A percentile compares a stretch with the other conserved stretches of the same genome.
Evolutionary conservation across 139 green algal genomes (phyloP).

Genomic region (Deuterostichococcus epilithicus): DNA sequence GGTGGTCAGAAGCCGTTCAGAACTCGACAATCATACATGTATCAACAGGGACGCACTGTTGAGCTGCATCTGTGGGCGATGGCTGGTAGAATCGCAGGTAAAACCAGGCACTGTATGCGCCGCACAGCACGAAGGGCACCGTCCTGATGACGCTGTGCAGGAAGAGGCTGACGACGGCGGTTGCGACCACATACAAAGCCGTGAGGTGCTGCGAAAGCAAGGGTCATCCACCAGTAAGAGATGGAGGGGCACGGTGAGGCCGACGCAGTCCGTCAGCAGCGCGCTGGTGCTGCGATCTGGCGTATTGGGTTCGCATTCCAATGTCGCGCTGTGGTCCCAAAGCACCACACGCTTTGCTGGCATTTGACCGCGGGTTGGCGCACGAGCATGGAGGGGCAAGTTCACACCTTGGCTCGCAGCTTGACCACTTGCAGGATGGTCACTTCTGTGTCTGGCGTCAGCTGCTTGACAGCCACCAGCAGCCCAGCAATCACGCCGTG

Average conservation of each 20-base stretch:
- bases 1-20: too few species aligned
- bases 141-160: slow-evolving; percentile 15
- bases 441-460: slow-evolving; percentile 85
- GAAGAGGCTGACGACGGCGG: slow-evolving; percentile 14
- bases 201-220: slow-evolving; percentile 75
- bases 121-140: slow-evolving; percentile 74
- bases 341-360: too few species aligned
- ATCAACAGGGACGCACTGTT: background rate
- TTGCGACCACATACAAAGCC: slow-evolving; percentile 44
- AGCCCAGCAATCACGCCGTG: slow-evolving; percentile 77
- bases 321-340: too few species aligned
- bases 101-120: slow-evolving; percentile 76
- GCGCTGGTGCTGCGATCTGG: too few species aligned
- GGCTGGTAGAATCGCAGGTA: slow-evolving; percentile 91
- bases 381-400: too few species aligned
- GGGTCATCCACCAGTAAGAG: background rate
- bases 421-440: slow-evolving; percentile 58
- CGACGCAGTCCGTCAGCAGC: too few species aligned
- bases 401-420: slow-evolving; percentile 63
- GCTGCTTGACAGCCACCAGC: slow-evolving; percentile 89
- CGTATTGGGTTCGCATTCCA: too few species aligned
- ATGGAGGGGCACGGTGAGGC: background rate
- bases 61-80: background rate
- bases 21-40: too few species aligned
- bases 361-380: too few species aligned